Percentiles rank a stretch among this genome's conserved stretches.
phyloP scores from a whole-genome alignment of 2,329 filamentous ascomycete species.

The Sphaerulina populicola region DNA sequence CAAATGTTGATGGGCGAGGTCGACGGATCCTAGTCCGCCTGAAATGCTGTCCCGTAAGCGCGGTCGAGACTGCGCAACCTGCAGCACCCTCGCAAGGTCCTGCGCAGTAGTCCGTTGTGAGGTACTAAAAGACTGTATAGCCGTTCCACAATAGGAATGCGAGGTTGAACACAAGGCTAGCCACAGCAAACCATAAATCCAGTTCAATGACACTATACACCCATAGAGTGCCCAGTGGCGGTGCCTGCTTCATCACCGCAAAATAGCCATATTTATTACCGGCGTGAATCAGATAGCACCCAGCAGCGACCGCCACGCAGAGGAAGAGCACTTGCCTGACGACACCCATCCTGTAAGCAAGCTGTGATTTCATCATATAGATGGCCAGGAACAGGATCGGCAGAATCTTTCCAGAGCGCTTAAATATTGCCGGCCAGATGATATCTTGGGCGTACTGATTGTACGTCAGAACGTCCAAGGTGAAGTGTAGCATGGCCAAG shows the following conservation, averaged over 20 bases:
- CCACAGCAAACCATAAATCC: slow-evolving; percentile 57
- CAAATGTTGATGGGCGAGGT: not conserved
- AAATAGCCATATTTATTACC: slow-evolving; percentile 76
- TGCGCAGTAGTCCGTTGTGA: not conserved
- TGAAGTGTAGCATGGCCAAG: slow-evolving; percentile 65
- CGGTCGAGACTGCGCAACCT: not conserved
- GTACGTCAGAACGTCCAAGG: slow-evolving; percentile 69
- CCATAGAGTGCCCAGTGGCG: slow-evolving; percentile 84
- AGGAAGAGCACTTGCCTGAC: slow-evolving; percentile 53
- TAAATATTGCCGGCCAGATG: slow-evolving; percentile 49
- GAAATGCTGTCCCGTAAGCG: not conserved
- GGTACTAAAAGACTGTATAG: slow-evolving; percentile 33
- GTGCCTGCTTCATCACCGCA: slow-evolving; percentile 82
- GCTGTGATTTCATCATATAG: slow-evolving; percentile 38
- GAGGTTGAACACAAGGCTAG: slow-evolving; percentile 46
- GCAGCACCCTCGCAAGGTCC: not conserved
- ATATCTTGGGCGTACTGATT: slow-evolving; percentile 66
- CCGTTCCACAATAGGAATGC: slow-evolving; percentile 49
- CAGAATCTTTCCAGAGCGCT: slow-evolving; percentile 42
- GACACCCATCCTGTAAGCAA: slow-evolving; percentile 39
- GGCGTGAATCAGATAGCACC: slow-evolving; percentile 72
- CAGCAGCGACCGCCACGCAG: slow-evolving; percentile 50
- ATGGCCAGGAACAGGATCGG: slow-evolving; percentile 41
- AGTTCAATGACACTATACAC: slow-evolving; percentile 89
- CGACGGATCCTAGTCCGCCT: not conserved